Evolutionary conservation across 2,329 filamentous ascomycete genomes (phyloP).

Genomic region (Botryosphaeria dothidea): DNA sequence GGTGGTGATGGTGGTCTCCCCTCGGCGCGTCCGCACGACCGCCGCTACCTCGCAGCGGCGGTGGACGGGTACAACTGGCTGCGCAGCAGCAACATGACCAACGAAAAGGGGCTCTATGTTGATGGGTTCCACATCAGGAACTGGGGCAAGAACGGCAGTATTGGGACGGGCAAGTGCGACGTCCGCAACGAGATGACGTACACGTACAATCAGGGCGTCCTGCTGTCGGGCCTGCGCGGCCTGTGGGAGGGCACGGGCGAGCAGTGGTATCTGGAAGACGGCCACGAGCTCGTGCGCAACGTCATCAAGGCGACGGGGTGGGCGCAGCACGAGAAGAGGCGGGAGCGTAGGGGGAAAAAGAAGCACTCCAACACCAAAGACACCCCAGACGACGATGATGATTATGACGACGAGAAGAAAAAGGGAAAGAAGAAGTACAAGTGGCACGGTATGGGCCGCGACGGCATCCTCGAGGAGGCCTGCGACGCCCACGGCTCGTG

Average conservation of each 20-base stretch:
- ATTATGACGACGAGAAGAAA: background rate
- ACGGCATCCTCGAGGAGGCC: slow-evolving; percentile 78
- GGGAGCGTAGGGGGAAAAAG: slow-evolving; percentile 28
- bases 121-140: slow-evolving; percentile 87
- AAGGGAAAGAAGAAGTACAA: slow-evolving; percentile 32
- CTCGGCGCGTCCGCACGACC: slow-evolving; percentile 53
- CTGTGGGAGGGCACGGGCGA: slow-evolving; percentile 78
- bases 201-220: slow-evolving; percentile 92
- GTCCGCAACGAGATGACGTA: slow-evolving; percentile 84
- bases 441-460: slow-evolving; percentile 76
- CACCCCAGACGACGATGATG: background rate
- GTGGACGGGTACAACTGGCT: slow-evolving; percentile 82
- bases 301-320: slow-evolving; percentile 81
- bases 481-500: slow-evolving; percentile 77
- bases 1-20: slow-evolving; percentile 19
- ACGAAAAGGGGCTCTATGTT: slow-evolving; percentile 70
- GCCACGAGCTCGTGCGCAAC: slow-evolving; percentile 71
- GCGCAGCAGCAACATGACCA: slow-evolving; percentile 75
- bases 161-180: slow-evolving; percentile 74
- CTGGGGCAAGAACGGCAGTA: slow-evolving; percentile 55
- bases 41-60: slow-evolving; percentile 70
- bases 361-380: slow-evolving; percentile 10
- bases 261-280: slow-evolving; percentile 72
- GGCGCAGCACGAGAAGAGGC: slow-evolving; percentile 39
- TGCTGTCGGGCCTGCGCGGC: slow-evolving; percentile 78